A percentile compares a stretch with the other conserved stretches of the same genome.
Evolutionary conservation across 768 basidiomycete genomes (phyloP).

Genomic region (Russula vinacea): DNA sequence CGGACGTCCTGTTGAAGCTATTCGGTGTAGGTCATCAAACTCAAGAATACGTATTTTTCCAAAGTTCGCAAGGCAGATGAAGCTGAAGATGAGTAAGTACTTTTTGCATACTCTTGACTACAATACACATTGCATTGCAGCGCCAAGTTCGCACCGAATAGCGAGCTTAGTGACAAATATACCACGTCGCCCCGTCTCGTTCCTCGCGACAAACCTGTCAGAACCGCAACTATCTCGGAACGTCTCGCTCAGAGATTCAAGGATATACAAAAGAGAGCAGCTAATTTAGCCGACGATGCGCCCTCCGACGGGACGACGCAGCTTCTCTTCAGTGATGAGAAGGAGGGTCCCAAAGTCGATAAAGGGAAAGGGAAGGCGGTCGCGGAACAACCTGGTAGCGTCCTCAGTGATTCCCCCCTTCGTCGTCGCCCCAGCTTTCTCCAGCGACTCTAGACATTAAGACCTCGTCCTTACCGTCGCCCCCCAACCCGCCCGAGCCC

Average conservation of each 20-base stretch:
- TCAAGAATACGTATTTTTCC: slow-evolving; percentile 72
- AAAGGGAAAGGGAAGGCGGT: slow-evolving; percentile 77
- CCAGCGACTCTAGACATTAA: slow-evolving; percentile 39
- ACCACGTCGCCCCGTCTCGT: slow-evolving; percentile 72
- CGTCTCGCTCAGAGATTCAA: slow-evolving; percentile 80
- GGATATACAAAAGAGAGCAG: slow-evolving; percentile 64
- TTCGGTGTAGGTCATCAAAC: slow-evolving; percentile 46
- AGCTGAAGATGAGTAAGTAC: slow-evolving; percentile 85
- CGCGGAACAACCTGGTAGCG: slow-evolving; percentile 39
- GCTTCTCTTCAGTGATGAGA: slow-evolving; percentile 36
- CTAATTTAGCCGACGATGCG: slow-evolving; percentile 17
- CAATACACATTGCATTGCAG: slow-evolving; percentile 41
- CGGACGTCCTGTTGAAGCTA: slow-evolving; percentile 2
- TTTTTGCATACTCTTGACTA: slow-evolving; percentile 18
- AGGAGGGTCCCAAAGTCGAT: slow-evolving; percentile 57
- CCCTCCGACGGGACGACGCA: slow-evolving; percentile 32
- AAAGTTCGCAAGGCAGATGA: slow-evolving; percentile 87
- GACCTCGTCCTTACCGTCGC: slow-evolving; percentile 40
- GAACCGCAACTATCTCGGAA: slow-evolving; percentile 80
- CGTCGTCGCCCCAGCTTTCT: slow-evolving; percentile 59
- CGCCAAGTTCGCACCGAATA: slow-evolving; percentile 81
- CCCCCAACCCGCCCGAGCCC: slow-evolving; percentile 47
- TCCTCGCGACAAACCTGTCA: slow-evolving; percentile 56
- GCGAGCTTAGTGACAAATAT: slow-evolving; percentile 62
- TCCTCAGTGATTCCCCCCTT: slow-evolving; percentile 50